phyloP scores from a whole-genome alignment of 2,329 filamentous ascomycete species.

The Alternaria longipes region DNA sequence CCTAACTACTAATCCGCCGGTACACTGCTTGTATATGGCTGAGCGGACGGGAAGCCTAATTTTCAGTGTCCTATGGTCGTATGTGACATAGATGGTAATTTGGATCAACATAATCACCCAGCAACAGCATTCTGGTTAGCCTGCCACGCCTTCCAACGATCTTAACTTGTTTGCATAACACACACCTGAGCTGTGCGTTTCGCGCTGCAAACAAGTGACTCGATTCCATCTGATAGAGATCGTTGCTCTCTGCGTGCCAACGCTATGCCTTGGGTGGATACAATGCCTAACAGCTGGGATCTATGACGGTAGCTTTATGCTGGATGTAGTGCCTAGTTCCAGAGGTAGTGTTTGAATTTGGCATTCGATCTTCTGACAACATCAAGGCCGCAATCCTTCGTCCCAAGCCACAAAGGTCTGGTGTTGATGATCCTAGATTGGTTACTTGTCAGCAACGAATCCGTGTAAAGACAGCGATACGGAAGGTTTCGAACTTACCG shows the following conservation, averaged over 20 bases:
- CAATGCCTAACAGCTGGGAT: neutral
- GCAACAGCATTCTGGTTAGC: too few species aligned
- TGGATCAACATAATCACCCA: too few species aligned
- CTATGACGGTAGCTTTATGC: neutral
- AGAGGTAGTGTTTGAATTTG: neutral
- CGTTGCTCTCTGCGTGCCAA: too few species aligned
- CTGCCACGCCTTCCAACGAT: too few species aligned
- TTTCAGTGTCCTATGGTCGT: neutral
- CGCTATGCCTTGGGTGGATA: too few species aligned
- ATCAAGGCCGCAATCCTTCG: constrained; percentile 4
- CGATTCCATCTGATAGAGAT: too few species aligned
- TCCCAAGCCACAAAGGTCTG: constrained; percentile 25
- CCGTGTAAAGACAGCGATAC: too few species aligned
- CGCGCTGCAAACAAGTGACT: too few species aligned
- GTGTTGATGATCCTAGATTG: constrained; percentile 12
- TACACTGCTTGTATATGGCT: neutral
- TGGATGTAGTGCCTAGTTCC: neutral
- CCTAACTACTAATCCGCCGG: neutral
- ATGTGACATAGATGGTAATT: neutral
- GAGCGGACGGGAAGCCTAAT: neutral
- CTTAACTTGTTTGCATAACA: too few species aligned
- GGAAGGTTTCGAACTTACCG: constrained; percentile 11
- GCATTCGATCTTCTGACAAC: neutral
- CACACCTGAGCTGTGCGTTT: too few species aligned
- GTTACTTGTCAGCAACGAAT: too few species aligned